These are phyloP conservation scores for Kuraishia capsulata DNA, from an alignment of 805 yeast species.

Conservation along the genomic window DNA sequence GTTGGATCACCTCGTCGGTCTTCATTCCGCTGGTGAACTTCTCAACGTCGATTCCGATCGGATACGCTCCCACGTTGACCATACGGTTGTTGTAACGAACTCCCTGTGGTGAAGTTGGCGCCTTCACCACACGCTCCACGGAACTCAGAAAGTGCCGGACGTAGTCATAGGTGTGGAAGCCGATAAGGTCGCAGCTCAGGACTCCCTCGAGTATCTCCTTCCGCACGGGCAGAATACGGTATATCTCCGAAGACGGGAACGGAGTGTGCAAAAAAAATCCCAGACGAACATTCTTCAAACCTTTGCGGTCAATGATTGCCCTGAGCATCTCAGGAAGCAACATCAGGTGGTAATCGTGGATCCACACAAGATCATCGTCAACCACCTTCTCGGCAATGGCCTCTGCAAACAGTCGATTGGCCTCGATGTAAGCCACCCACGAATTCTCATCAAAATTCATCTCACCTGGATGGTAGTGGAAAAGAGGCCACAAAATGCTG, in stretches of 20 bases:
- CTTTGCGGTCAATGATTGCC: slow-evolving; percentile 39
- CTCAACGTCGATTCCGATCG: slow-evolving; percentile 97
- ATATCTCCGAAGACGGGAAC: slow-evolving; percentile 94
- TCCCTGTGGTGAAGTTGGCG: slow-evolving; percentile 86
- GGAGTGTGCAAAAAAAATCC: slow-evolving; percentile 98
- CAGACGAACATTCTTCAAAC: slow-evolving; percentile 50
- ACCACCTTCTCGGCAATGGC: slow-evolving; percentile 60
- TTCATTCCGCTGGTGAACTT: slow-evolving; percentile 76
- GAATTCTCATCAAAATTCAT: slow-evolving; percentile 96
- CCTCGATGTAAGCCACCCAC: slow-evolving; percentile 96
- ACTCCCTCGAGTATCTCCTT: slow-evolving; percentile 88
- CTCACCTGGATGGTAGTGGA: slow-evolving; percentile 98
- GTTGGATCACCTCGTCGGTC: slow-evolving; percentile 47
- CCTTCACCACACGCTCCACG: slow-evolving; percentile 73
- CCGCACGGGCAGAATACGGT: slow-evolving; percentile 92
- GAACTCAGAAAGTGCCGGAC: slow-evolving; percentile 92
- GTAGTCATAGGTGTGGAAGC: slow-evolving; percentile 98
- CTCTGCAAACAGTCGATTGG: slow-evolving; percentile 74
- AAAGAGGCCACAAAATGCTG: slow-evolving; percentile 94
- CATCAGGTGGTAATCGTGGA: slow-evolving; percentile 97
- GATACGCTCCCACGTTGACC: slow-evolving; percentile 91
- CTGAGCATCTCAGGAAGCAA: slow-evolving; percentile 83
- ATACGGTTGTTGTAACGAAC: slow-evolving; percentile 67
- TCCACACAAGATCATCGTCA: slow-evolving; percentile 91
- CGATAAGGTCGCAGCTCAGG: slow-evolving; percentile 86